Conservation (phyloP, 352 stramenopile species). For the Blastocystis sp. region DNA sequence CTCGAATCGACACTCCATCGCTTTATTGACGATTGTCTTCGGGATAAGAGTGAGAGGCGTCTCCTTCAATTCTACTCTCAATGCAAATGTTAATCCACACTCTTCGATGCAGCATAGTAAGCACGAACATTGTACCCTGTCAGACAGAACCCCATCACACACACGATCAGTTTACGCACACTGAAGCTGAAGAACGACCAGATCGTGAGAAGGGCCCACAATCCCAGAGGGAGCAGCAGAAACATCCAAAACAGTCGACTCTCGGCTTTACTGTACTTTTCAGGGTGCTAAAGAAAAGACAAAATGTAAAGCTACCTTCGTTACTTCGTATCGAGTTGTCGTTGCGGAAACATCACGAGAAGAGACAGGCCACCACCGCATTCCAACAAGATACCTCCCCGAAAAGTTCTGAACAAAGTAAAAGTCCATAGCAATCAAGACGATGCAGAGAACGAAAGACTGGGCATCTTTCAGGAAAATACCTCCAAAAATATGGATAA, state of each 20-base stretch:
- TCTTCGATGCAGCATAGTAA: background rate
- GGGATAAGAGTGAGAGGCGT: background rate
- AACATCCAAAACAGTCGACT: background rate
- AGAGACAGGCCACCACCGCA: background rate
- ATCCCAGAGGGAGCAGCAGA: background rate
- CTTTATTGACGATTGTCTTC: background rate
- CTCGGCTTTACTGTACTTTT: background rate
- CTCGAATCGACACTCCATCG: background rate
- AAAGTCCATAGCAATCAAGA: background rate
- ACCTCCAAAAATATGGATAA: conserved; percentile 6
- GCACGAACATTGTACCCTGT: background rate
- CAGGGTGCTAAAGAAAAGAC: background rate
- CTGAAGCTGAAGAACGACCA: background rate
- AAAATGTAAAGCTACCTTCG: background rate
- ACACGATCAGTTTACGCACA: background rate
- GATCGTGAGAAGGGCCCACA: background rate
- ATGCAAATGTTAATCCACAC: background rate
- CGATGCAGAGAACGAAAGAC: background rate
- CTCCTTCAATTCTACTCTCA: background rate
- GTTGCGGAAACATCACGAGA: background rate
- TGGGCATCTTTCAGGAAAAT: background rate
- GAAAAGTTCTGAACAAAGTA: conserved; percentile 8
- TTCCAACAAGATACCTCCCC: background rate
- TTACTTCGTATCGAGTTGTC: background rate
- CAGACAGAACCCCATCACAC: background rate